Conservation (phyloP, 352 stramenopile genomes). For the Globisporangium ultimum region DNA sequence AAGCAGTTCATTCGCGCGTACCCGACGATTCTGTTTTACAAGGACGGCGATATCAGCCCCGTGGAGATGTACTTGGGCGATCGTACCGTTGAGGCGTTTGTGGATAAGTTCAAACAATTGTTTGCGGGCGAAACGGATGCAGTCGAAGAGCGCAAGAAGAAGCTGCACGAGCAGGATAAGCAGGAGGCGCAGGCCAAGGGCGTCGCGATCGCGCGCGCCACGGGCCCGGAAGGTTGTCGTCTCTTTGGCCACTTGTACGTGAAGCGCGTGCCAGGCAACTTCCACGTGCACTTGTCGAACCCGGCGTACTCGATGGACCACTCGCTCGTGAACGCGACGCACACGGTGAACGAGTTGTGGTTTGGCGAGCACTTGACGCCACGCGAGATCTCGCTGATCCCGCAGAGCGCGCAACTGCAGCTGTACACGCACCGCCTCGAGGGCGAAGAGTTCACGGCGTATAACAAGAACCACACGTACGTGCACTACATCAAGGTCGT, state of each 20-base stretch:
- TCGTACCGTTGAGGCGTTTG: slow-evolving; percentile 89
- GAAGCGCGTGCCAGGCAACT: slow-evolving; percentile 96
- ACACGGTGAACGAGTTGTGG: slow-evolving; percentile 95
- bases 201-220: slow-evolving; percentile 48
- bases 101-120: slow-evolving; percentile 89
- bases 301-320: slow-evolving; percentile 89
- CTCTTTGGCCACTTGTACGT: slow-evolving; percentile 80
- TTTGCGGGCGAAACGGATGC: slow-evolving; percentile 73
- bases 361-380: slow-evolving; percentile 87
- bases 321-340: slow-evolving; percentile 90
- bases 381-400: slow-evolving; percentile 66
- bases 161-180: slow-evolving; percentile 94
- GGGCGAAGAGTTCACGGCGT: slow-evolving; percentile 87
- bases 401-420: slow-evolving; percentile 85
- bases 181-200: slow-evolving; percentile 63
- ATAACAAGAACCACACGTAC: slow-evolving; percentile 94
- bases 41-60: slow-evolving; percentile 85
- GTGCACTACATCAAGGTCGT: slow-evolving; percentile 99
- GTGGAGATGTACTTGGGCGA: slow-evolving; percentile 96
- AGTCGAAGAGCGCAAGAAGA: slow-evolving; percentile 86
- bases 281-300: slow-evolving; percentile 98
- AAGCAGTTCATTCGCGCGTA: slow-evolving; percentile 96
- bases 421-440: slow-evolving; percentile 94
- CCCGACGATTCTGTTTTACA: slow-evolving; percentile 96
- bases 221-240: slow-evolving; percentile 73